These are phyloP conservation scores for Cinnamomum micranthum DNA, from an alignment of 164 flowering plant genomes.

Conservation along the genomic window DNA sequence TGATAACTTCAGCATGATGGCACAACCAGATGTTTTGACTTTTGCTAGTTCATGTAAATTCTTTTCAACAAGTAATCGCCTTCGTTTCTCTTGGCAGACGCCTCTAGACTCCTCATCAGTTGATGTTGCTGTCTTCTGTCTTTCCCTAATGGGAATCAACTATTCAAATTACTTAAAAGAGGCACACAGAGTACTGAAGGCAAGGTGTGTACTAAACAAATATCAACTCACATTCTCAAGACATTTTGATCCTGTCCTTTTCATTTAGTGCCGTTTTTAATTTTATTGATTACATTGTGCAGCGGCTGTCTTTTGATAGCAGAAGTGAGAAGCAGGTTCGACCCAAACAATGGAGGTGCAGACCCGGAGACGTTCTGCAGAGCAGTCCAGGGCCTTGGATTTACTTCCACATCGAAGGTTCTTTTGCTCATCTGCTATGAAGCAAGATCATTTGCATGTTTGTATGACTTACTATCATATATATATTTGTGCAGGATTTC, in stretches of 20 bases:
- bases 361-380: slow-evolving; percentile 63
- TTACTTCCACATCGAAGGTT: slow-evolving; percentile 50
- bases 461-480: not conserved
- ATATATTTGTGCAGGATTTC: slow-evolving; percentile 64
- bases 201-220: slow-evolving; percentile 37
- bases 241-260: not conserved
- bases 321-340: slow-evolving; percentile 91
- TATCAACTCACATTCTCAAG: not conserved
- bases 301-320: slow-evolving; percentile 97
- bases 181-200: slow-evolving; percentile 81
- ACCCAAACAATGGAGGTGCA: slow-evolving; percentile 86
- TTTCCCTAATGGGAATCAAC: slow-evolving; percentile 87
- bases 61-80: not conserved
- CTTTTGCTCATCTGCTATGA: not conserved
- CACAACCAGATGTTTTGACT: not conserved
- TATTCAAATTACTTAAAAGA: slow-evolving; percentile 63
- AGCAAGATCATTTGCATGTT: not conserved
- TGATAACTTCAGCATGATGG: not conserved
- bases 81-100: slow-evolving; percentile 35
- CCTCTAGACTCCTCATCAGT: slow-evolving; percentile 68
- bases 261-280: not conserved
- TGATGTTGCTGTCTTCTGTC: slow-evolving; percentile 92
- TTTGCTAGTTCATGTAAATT: not conserved
- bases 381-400: slow-evolving; percentile 75
- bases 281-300: slow-evolving; percentile 10